Evolutionary conservation across 1,139 yeast species (phyloP).

Genomic region (Candida frijolesensis): DNA sequence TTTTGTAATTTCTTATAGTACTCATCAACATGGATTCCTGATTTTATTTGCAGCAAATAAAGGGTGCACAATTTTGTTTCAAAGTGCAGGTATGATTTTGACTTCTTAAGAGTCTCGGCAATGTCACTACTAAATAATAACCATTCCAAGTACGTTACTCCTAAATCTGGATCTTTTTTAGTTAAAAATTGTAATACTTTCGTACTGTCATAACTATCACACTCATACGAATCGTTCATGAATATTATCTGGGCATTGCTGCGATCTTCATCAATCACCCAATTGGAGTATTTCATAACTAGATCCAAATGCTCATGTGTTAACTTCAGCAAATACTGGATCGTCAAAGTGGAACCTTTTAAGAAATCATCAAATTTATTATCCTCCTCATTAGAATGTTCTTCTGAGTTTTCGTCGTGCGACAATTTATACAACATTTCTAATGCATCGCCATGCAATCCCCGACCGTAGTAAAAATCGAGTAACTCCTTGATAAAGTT

Average conservation of each 20-base stretch:
- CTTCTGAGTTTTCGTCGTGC: slow-evolving; percentile 26
- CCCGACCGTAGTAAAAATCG: slow-evolving; percentile 73
- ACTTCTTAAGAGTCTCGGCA: slow-evolving; percentile 40
- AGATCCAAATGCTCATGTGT: slow-evolving; percentile 52
- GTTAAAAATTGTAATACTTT: slow-evolving; percentile 52
- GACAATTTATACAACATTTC: slow-evolving; percentile 50
- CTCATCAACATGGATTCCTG: slow-evolving; percentile 15
- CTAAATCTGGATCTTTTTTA: slow-evolving; percentile 33
- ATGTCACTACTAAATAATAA: slow-evolving; percentile 45
- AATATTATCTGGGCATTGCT: slow-evolving; percentile 51
- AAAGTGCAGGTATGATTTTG: slow-evolving; percentile 29
- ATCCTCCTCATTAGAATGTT: slow-evolving; percentile 17
- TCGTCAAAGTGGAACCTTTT: slow-evolving; percentile 52
- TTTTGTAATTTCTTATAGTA: slow-evolving; percentile 38
- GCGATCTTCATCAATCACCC: slow-evolving; percentile 46
- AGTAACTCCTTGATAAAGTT: slow-evolving; percentile 67
- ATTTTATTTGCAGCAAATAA: slow-evolving; percentile 47
- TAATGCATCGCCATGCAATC: slow-evolving; percentile 69
- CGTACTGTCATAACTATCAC: slow-evolving; percentile 57
- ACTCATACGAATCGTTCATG: slow-evolving; percentile 64
- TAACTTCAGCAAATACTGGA: slow-evolving; percentile 67
- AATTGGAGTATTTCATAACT: slow-evolving; percentile 58
- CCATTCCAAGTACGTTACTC: slow-evolving; percentile 65
- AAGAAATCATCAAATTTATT: slow-evolving; percentile 26
- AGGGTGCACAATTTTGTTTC: slow-evolving; percentile 58